Base-by-base conservation (phyloP, 768 basidiomycete species). In the Pleurotus tuoliensis region DNA sequence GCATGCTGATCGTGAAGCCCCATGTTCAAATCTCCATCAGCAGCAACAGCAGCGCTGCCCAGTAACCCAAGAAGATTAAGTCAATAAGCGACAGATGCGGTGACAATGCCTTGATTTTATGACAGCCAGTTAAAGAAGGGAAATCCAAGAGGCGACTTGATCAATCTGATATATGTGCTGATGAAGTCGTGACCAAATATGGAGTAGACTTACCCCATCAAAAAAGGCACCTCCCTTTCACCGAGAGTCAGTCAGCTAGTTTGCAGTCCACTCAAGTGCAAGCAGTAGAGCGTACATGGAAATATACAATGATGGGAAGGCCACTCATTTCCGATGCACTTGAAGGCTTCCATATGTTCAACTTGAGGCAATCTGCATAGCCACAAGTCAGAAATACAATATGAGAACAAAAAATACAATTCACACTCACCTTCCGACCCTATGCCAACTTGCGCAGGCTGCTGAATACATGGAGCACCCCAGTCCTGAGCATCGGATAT, bases 51-150 rank as follows among this genome's bases (percentile, higher is more conserved):
- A 5, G 66, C 56, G 6, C 71, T 67, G 24, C 69, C 68, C 38
- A 70, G 66, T 57, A 69, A 76, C 1, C 66, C 72, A 11, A 67
- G 64, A 5, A 70, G 27, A 43, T 64, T 67, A 9, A 71, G 46
- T 5, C 69, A 69, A 53, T 72, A 72, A 1, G 66, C 64, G 41
- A 74, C 63, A 20, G 69, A 70, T 6, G 74, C 74, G 7, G 59
- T 69, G 5, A 75, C 61, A 24, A 77, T 63, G 2, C 69, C 65
- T 0, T 64, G 65, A 55, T 75, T 64, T 58, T 76, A 74, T 3
- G 71, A 68, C 3, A 80, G 76, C 79, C 77, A 77, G 55, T 78
- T 73, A 55, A 77, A 73, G 59, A 79, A 62, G 0, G 78, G 79
- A 57, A 78, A 79, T 5, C 76, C 77, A 67, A 76, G 73, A 6